Base-by-base conservation (phyloP, 148 eudicot genomes). In the Vaccinium corymbosum region DNA sequence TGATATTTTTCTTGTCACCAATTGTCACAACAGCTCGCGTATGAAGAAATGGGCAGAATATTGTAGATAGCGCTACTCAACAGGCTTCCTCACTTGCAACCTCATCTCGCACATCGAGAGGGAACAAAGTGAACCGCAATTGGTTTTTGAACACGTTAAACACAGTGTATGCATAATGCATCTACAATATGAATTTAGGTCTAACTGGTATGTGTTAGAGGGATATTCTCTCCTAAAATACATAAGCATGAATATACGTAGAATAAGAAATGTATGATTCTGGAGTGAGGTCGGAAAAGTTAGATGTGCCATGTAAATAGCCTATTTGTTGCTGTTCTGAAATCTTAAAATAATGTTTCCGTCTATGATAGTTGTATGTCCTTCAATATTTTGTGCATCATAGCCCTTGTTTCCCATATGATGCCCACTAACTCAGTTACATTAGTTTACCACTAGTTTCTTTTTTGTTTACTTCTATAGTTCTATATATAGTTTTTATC, bases 321-420 rank as follows among this genome's bases (percentile, higher is more conserved):
- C 66, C 51, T 16, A 29, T n/a, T 50, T 9, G 17, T 82, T 35
- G 62, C 6, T 7, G 14, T 50, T 6, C 15, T 46, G 49, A 61
- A 59, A 80, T 80, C 49, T 19, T 42, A 42, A 46, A 42, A 38
- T 29, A n/a, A 46, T 6, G 35, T 42, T 4, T 62, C 70, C 3
- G 25, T 4, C 9, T 48, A 48, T 81, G 8, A 25, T 25, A 4
- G 22, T 3, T 64, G 46, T 64, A 80, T 20, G 5, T 13, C 6
- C 14, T 55, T 15, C 10, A 12, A 25, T 22, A 42, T 14, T n/a
- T 64, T 42, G 15, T 19, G 56, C 55, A 6, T 27, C 55, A 22
- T 70, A 50, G 77, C 76, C 77, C 62, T 32, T 50, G 73, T 76
- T 70, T 81, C 62, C 27, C 49, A 48, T 49, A 49, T 66, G 62